A percentile compares a stretch with the other conserved stretches of the same genome.
These are phyloP conservation scores for Neofusicoccum kwambonambiense DNA, from an alignment of 2,329 filamentous ascomycete species.

Conservation along the genomic window DNA sequence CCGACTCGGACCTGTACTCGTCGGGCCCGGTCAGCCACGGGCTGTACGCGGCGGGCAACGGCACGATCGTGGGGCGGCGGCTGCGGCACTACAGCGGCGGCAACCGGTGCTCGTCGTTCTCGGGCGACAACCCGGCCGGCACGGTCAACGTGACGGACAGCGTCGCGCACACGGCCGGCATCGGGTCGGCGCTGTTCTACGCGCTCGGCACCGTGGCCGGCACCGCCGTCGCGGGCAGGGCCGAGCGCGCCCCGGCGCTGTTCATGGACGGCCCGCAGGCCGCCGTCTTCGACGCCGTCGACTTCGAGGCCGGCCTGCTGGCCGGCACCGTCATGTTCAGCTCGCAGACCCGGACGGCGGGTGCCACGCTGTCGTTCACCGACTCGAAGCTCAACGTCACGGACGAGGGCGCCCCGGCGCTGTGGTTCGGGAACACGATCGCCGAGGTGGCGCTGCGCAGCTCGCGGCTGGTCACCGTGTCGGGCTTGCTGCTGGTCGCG, in stretches of 20 bases:
- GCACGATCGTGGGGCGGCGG: constrained; percentile 28
- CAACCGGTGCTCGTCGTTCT: constrained; percentile 33
- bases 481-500: constrained; percentile 27
- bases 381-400: constrained; percentile 24
- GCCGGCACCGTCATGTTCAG: constrained; percentile 30
- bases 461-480: constrained; percentile 22
- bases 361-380: constrained; percentile 24
- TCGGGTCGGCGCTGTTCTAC: constrained; percentile 31
- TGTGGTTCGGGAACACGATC: constrained; percentile 36
- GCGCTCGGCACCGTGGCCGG: constrained; percentile 29
- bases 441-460: constrained; percentile 20
- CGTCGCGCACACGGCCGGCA: constrained; percentile 30
- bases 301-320: constrained; percentile 29
- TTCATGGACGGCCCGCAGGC: constrained; percentile 31
- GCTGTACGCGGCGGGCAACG: constrained; percentile 35
- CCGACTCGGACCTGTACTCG: constrained; percentile 31
- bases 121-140: constrained; percentile 31
- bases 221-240: constrained; percentile 26
- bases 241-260: constrained; percentile 25
- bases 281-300: constrained; percentile 24
- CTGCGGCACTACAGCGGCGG: constrained; percentile 32
- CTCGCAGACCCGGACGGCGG: constrained; percentile 20
- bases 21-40: constrained; percentile 34
- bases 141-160: constrained; percentile 25
- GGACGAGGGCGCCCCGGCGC: constrained; percentile 21